Base-by-base conservation (phyloP, 768 basidiomycete genomes). In the Pluteus cervinus region DNA sequence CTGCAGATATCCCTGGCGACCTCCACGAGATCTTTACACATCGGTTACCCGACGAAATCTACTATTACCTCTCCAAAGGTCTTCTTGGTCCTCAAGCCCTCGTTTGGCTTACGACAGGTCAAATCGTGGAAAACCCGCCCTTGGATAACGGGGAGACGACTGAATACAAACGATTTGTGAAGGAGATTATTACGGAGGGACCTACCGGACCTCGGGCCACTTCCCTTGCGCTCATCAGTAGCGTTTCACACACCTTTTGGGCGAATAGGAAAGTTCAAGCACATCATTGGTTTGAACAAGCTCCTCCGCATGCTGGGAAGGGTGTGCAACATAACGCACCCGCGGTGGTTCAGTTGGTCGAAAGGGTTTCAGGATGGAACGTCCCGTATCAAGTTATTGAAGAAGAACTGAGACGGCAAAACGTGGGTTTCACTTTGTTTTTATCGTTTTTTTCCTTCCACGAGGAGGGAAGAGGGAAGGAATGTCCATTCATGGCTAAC, bases 151-250 rank as follows among this genome's bases (percentile, higher is more conserved):
- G 93, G 2, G 94, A 97, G 60, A 90, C 88, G 26, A 89, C 76
- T 1, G 93, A 99, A 57, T 98, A 96, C 57, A 82, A 80, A 50
- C 78, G 92, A 15, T 99, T 94, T 57, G 76, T 97, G 46, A 93
- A 92, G 66, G 93, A 97, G 60, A 86, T 91, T 23, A 84, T 98
- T 39, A 97, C 93, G 1, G 94, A 98, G 49, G 89, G 90, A 5
- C 81, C 85, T 55, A 96, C 91, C 10, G 86, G 89, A 1, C 96
- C 96, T 21, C 76, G 96, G 14, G 91, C 89, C 37, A 93, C 90
- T 12, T 71, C 91, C 16, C 70, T 99, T 20, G 92, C 92, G 25
- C 72, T 99, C 36, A 70, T 98, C 33, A 86, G 83, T 53, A 82
- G 78, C 52, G 86, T 85, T 12, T 61, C 77, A 23, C 79, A 96